These are phyloP conservation scores for Phialophora macrospora DNA, from an alignment of 2,329 filamentous ascomycete genomes.

Conservation along the genomic window DNA sequence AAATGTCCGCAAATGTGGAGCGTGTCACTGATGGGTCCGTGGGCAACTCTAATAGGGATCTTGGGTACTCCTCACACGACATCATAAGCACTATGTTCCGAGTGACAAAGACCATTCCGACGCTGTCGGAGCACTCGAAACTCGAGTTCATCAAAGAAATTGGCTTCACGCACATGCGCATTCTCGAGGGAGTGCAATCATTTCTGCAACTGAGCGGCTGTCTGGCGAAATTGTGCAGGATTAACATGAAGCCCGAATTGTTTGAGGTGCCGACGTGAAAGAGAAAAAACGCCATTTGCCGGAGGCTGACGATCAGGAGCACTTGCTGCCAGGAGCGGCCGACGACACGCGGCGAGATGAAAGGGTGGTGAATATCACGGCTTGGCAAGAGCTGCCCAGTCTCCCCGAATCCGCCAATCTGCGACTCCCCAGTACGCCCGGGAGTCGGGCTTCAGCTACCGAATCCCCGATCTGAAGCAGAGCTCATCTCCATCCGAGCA, in stretches of 20 bases:
- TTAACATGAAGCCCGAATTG: constrained; percentile 92
- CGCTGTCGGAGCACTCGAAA: constrained; percentile 90
- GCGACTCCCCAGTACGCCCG: not conserved
- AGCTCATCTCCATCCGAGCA: not conserved
- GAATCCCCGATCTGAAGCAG: constrained; percentile 17
- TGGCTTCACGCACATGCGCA: constrained; percentile 98
- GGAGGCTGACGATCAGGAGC: not conserved
- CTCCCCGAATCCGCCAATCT: constrained; percentile 19
- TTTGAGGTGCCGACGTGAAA: constrained; percentile 59
- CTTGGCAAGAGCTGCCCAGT: constrained; percentile 10
- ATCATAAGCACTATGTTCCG: constrained; percentile 99
- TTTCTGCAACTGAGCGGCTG: constrained; percentile 92
- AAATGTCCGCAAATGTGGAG: constrained; percentile 17
- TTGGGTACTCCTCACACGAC: constrained; percentile 98
- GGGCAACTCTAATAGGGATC: constrained; percentile 55
- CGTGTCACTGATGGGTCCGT: constrained; percentile 26
- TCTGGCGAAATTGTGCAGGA: constrained; percentile 84
- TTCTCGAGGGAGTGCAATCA: constrained; percentile 96
- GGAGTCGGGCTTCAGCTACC: constrained; percentile 18
- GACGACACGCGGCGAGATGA: constrained; percentile 1
- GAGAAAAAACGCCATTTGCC: not conserved
- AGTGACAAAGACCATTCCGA: constrained; percentile 94
- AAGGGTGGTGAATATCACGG: constrained; percentile 9
- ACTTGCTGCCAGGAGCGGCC: not conserved
- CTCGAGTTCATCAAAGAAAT: constrained; percentile 98